Conservation (phyloP, 148 eudicot species). For the Arbutus unedo region DNA sequence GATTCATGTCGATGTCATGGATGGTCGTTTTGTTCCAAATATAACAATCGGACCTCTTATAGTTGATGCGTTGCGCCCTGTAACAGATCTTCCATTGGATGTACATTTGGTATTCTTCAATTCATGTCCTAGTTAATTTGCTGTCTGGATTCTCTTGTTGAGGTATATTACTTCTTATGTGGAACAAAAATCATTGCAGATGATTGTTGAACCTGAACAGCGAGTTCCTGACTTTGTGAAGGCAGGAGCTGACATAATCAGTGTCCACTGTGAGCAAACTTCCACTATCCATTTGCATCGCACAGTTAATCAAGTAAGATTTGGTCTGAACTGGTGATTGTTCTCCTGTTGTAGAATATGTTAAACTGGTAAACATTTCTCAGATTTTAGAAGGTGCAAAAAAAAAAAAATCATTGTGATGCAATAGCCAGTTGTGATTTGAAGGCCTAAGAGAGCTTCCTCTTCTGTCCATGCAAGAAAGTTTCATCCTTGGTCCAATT, state of each 20-base stretch:
- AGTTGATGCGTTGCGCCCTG: constrained; percentile 94
- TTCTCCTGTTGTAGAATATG: neutral
- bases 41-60: constrained; percentile 96
- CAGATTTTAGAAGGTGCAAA: neutral
- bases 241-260: constrained; percentile 98
- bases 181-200: constrained; percentile 39
- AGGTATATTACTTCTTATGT: constrained; percentile 21
- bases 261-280: constrained; percentile 94
- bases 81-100: constrained; percentile 95
- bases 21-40: constrained; percentile 97
- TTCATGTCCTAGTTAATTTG: neutral
- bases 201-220: constrained; percentile 99
- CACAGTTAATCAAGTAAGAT: constrained; percentile 66
- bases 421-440: neutral
- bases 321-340: neutral
- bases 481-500: too few species aligned
- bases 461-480: neutral
- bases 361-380: neutral
- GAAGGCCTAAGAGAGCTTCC: neutral
- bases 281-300: constrained; percentile 99
- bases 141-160: neutral
- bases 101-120: constrained; percentile 79
- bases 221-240: constrained; percentile 91
- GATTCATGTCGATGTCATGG: constrained; percentile 99
- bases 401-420: neutral